Conservation (phyloP, 2,329 filamentous ascomycete species). For the Tolypocladium tropicale region DNA sequence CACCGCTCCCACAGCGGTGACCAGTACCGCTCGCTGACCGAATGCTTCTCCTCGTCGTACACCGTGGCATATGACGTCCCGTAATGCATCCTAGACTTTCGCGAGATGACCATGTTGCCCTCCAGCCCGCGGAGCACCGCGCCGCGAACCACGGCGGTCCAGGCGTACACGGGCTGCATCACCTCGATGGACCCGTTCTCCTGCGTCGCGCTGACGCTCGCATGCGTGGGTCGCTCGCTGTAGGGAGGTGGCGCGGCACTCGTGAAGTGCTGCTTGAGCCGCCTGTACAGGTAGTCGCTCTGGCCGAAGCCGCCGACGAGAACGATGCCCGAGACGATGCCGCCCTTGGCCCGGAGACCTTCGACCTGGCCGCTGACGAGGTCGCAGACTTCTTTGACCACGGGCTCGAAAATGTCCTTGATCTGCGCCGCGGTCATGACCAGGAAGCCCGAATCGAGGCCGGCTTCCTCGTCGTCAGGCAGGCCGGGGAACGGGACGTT, state of each 20-base stretch:
- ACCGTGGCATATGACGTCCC: constrained; percentile 74
- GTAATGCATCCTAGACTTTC: constrained; percentile 67
- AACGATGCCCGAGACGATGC: constrained; percentile 62
- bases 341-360: constrained; percentile 48
- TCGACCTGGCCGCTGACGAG: constrained; percentile 59
- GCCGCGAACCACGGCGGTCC: constrained; percentile 71
- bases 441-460: constrained; percentile 66
- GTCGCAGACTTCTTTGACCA: constrained; percentile 60
- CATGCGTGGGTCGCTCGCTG: constrained; percentile 60
- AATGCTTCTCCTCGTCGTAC: constrained; percentile 67
- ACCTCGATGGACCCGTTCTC: constrained; percentile 57
- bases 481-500: constrained; percentile 73
- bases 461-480: constrained; percentile 64
- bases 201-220: constrained; percentile 33
- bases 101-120: constrained; percentile 68
- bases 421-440: constrained; percentile 60
- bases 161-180: constrained; percentile 73
- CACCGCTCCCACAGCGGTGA: constrained; percentile 69
- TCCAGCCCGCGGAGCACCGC: constrained; percentile 67
- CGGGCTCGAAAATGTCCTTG: constrained; percentile 65
- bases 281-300: constrained; percentile 64
- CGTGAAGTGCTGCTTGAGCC: constrained; percentile 59
- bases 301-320: constrained; percentile 76
- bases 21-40: constrained; percentile 66
- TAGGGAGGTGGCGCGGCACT: constrained; percentile 50